phyloP scores from a whole-genome alignment of 2,329 filamentous ascomycete genomes.

The Pleomassaria siparia region DNA sequence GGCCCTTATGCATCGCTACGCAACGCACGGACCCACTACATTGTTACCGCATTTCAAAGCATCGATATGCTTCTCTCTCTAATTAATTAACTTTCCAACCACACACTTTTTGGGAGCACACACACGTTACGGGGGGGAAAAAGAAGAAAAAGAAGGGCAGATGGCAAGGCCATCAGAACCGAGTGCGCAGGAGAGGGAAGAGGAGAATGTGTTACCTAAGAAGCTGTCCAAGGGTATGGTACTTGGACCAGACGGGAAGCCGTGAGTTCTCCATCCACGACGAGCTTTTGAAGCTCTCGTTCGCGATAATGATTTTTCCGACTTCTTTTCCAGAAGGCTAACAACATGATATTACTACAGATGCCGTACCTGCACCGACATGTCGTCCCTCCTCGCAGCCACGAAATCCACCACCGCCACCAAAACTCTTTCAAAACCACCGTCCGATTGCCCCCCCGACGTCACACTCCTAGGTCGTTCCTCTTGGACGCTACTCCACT shows the following conservation, averaged over 20 bases:
- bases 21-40: conserved; percentile 3
- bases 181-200: conserved; percentile 21
- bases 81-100: background rate
- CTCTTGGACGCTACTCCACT: conserved; percentile 92
- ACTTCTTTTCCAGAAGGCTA: too few relatives aligned
- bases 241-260: conserved; percentile 79
- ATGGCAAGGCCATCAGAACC: conserved; percentile 22
- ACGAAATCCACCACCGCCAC: conserved; percentile 43
- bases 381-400: conserved; percentile 59
- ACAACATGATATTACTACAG: conserved; percentile 50
- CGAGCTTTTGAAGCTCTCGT: background rate
- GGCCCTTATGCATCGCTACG: background rate
- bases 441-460: conserved; percentile 81
- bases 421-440: conserved; percentile 35
- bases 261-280: conserved; percentile 58
- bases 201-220: conserved; percentile 44
- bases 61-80: conserved; percentile 2
- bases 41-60: conserved; percentile 5
- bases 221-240: conserved; percentile 71
- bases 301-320: too few relatives aligned
- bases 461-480: conserved; percentile 83
- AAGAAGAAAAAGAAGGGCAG: conserved; percentile 24
- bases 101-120: conserved; percentile 13
- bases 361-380: conserved; percentile 70
- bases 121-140: background rate